Evolutionary conservation across 768 basidiomycete genomes (phyloP).

Genomic region (Tylopilus vinaceipallidus): DNA sequence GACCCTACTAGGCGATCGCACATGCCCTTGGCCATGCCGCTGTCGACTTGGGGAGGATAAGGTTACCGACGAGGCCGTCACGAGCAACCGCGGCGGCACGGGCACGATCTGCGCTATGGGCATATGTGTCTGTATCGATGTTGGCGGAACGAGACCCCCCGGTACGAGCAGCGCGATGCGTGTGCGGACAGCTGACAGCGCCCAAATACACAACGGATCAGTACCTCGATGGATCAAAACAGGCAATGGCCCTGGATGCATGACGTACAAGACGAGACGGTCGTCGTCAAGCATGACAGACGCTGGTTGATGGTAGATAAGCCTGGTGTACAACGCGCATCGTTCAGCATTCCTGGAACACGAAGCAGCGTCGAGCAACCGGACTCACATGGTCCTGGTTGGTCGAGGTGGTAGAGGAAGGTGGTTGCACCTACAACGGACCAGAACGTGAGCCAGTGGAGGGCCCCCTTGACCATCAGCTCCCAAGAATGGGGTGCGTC

Average conservation of each 20-base stretch:
- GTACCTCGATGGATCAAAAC: no score
- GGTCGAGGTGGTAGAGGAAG: neutral
- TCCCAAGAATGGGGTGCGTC: conserved; percentile 19
- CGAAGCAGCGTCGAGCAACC: neutral
- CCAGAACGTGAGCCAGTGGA: conserved; percentile 11
- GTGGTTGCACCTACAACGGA: neutral
- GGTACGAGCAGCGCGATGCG: neutral
- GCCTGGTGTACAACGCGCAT: neutral
- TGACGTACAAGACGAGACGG: conserved; percentile 2
- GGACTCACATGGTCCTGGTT: neutral
- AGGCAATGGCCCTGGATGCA: no score
- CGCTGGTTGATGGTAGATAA: neutral
- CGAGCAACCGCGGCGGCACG: neutral
- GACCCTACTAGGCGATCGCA: conserved; percentile 13
- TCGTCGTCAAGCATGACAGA: neutral
- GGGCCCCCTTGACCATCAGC: conserved; percentile 8
- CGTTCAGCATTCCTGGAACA: neutral
- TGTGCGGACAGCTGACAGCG: neutral
- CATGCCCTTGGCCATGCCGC: conserved; percentile 1
- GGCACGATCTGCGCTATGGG: neutral
- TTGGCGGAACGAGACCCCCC: neutral
- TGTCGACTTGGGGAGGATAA: neutral
- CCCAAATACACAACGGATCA: no score
- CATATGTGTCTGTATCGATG: neutral
- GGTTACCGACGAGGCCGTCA: neutral